Conservation (phyloP, 1,284 basidiomycete species). For the Wolfiporia cocos region DNA sequence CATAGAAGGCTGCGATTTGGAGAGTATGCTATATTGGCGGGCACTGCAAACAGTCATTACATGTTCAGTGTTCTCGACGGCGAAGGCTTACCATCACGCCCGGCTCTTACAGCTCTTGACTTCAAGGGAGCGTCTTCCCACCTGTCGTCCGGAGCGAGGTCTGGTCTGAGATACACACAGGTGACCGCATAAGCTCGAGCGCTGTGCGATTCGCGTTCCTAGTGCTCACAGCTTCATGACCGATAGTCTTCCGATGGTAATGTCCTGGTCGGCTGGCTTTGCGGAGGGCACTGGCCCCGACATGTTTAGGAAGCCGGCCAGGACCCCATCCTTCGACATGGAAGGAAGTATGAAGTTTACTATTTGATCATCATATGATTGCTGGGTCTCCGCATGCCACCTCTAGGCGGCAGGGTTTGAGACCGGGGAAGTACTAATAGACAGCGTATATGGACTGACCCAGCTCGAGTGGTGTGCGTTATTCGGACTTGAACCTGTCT, state of each 20-base stretch:
- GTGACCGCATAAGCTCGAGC: too few relatives aligned
- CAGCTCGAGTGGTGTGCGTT: background rate
- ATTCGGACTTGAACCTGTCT: background rate
- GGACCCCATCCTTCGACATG: background rate
- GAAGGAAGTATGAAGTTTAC: background rate
- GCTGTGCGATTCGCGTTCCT: too few relatives aligned
- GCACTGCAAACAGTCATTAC: constrained; percentile 37
- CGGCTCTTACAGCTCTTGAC: constrained; percentile 33
- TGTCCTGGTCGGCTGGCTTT: background rate
- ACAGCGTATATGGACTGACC: too few relatives aligned
- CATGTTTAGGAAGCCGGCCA: background rate
- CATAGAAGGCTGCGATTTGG: constrained; percentile 52
- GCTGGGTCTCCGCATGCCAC: too few relatives aligned
- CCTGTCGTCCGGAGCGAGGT: constrained; percentile 42
- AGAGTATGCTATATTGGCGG: constrained; percentile 43
- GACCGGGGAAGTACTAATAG: too few relatives aligned
- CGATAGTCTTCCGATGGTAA: background rate
- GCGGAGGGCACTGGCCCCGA: background rate
- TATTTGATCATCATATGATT: background rate
- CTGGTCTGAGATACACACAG: too few relatives aligned
- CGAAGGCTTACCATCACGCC: constrained; percentile 27
- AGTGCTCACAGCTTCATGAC: background rate
- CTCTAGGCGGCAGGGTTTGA: too few relatives aligned
- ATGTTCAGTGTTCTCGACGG: too few relatives aligned
- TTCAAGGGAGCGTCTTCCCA: constrained; percentile 45